phyloP scores from a whole-genome alignment of 768 basidiomycete genomes.

The Hypholoma fasciculare region DNA sequence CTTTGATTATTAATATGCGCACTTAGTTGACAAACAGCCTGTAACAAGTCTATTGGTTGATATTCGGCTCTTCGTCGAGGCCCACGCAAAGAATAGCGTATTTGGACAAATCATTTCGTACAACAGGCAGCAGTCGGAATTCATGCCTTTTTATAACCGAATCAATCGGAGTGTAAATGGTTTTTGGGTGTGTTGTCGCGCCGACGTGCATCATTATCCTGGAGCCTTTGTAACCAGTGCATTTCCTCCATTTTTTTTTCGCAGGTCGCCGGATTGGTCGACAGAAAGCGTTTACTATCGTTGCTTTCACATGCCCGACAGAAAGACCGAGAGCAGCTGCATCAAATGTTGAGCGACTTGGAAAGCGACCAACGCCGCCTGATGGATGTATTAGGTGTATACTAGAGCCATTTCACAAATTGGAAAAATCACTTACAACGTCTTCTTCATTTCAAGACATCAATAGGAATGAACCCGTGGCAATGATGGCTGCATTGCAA shows the following conservation, averaged over 20 bases:
- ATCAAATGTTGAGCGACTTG: constrained; percentile 10
- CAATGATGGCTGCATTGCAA: constrained; percentile 22
- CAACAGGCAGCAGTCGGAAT: not conserved
- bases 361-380: constrained; percentile 14
- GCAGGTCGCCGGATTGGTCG: constrained; percentile 11
- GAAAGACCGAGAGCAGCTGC: constrained; percentile 12
- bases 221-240: no score
- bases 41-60: constrained; percentile 11
- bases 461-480: constrained; percentile 15
- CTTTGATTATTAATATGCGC: not conserved
- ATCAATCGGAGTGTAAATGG: constrained; percentile 7
- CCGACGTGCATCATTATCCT: not conserved
- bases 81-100: not conserved
- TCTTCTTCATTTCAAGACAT: constrained; percentile 2
- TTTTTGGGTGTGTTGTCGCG: constrained; percentile 8
- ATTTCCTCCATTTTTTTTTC: no score
- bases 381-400: constrained; percentile 11
- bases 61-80: constrained; percentile 8
- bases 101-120: not conserved
- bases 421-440: not conserved
- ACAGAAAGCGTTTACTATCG: constrained; percentile 15
- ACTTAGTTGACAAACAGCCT: not conserved
- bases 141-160: constrained; percentile 8
- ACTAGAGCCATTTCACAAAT: no score
- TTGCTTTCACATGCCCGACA: constrained; percentile 12